These are phyloP conservation scores for Colletotrichum theobromicola DNA, from an alignment of 2,329 filamentous ascomycete species.

Conservation along the genomic window DNA sequence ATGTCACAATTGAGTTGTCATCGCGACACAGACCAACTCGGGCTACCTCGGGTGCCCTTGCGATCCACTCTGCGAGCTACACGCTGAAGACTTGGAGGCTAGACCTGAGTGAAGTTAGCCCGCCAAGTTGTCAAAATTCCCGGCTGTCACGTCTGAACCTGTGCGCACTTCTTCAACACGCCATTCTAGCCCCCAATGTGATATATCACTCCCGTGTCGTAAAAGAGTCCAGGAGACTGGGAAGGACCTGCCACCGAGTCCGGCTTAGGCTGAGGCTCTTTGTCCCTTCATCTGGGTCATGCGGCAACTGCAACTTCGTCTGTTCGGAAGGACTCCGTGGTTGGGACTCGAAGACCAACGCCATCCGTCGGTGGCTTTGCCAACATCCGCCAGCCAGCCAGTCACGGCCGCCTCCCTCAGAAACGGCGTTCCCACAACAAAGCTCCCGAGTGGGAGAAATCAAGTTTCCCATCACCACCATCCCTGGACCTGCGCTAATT, in stretches of 20 bases:
- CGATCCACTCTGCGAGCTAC: not conserved
- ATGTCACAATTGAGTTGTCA: not conserved
- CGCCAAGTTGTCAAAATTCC: not conserved
- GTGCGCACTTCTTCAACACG: not conserved
- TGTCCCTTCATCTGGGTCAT: not conserved
- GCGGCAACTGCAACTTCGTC: not conserved
- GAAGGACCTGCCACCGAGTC: not conserved
- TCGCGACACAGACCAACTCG: not conserved
- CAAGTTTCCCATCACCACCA: not conserved
- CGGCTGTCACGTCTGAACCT: not conserved
- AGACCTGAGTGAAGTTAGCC: not conserved
- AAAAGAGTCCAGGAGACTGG: not conserved
- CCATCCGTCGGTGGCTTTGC: not conserved
- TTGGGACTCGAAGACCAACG: not conserved
- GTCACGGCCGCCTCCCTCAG: not conserved
- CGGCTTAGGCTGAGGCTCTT: not conserved
- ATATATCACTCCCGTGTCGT: not conserved
- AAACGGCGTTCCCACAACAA: not conserved
- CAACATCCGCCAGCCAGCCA: not conserved
- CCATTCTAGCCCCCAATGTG: not conserved
- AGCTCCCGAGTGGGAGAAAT: not conserved
- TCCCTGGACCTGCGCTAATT: slow-evolving; percentile 17
- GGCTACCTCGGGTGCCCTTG: not conserved
- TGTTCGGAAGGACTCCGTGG: not conserved
- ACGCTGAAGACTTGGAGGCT: not conserved